Conservation (phyloP, 1,284 basidiomycete genomes). For the Ustilago trichophora region DNA sequence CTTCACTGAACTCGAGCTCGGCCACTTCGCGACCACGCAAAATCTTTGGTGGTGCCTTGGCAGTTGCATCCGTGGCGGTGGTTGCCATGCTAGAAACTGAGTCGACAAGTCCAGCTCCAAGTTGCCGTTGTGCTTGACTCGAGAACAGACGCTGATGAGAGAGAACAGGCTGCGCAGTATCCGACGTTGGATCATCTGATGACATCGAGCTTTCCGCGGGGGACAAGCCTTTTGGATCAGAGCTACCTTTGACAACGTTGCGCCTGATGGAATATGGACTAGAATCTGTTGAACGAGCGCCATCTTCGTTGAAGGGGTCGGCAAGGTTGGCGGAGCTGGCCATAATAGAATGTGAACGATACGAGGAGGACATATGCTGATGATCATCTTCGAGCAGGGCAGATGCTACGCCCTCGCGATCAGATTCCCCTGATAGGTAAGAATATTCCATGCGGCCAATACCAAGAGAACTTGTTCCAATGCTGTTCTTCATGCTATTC, state of each 20-base stretch:
- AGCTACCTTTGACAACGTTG: neutral
- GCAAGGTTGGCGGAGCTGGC: constrained; percentile 50
- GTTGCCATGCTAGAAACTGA: constrained; percentile 38
- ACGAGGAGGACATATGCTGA: neutral
- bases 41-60: constrained; percentile 10
- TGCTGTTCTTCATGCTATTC: constrained; percentile 11
- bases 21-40: constrained; percentile 47
- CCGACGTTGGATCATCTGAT: neutral
- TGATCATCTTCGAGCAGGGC: neutral
- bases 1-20: constrained; percentile 59
- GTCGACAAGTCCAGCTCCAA: constrained; percentile 13
- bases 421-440: neutral
- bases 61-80: constrained; percentile 22
- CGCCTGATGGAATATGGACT: neutral
- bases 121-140: constrained; percentile 2
- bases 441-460: constrained; percentile 34
- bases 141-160: constrained; percentile 7
- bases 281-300: neutral
- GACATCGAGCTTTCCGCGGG: neutral
- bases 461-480: constrained; percentile 34
- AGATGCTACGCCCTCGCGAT: neutral
- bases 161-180: neutral
- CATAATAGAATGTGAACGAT: constrained; percentile 23
- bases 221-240: neutral
- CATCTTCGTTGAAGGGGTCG: constrained; percentile 41